A percentile compares a stretch with the other conserved stretches of the same genome.
These are phyloP conservation scores for Ampelomyces quisqualis DNA, from an alignment of 2,329 filamentous ascomycete genomes.

Conservation along the genomic window DNA sequence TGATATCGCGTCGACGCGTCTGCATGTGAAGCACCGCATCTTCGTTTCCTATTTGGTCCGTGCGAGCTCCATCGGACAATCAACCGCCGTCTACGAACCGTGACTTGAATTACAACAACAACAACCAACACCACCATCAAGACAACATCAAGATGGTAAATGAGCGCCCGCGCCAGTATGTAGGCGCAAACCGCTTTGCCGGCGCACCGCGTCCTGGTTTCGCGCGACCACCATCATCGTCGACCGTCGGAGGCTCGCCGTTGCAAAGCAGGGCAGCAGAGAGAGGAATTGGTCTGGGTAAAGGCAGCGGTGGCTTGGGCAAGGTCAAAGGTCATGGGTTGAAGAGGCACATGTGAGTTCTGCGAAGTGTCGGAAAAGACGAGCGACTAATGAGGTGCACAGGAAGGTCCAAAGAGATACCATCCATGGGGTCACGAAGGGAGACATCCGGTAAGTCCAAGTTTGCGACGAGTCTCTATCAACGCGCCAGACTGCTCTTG, in stretches of 20 bases:
- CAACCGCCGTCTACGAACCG: background rate
- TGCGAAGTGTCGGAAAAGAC: background rate
- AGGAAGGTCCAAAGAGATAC: constrained; percentile 39
- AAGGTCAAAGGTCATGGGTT: constrained; percentile 22
- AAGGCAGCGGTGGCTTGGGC: constrained; percentile 16
- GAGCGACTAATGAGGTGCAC: background rate
- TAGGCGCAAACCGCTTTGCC: constrained; percentile 11
- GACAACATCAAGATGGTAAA: constrained; percentile 11
- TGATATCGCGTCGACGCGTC: constrained; percentile 18
- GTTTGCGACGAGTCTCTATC: background rate
- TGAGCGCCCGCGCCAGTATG: constrained; percentile 10
- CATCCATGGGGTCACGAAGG: constrained; percentile 38
- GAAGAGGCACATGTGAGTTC: constrained; percentile 31
- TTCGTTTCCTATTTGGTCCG: too few relatives aligned
- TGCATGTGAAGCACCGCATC: too few relatives aligned
- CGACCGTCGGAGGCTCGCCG: background rate
- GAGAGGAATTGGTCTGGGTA: constrained; percentile 24
- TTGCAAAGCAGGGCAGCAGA: constrained; percentile 2
- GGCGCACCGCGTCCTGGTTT: constrained; percentile 5
- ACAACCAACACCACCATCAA: constrained; percentile 3
- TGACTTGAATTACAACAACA: background rate
- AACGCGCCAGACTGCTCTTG: too few relatives aligned
- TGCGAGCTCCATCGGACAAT: constrained; percentile 1
- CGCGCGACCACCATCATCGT: background rate
- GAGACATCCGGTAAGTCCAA: constrained; percentile 39